These are phyloP conservation scores for Dinochytrium kinnereticum DNA, from an alignment of 371 early-diverging fungal genomes.

Conservation along the genomic window DNA sequence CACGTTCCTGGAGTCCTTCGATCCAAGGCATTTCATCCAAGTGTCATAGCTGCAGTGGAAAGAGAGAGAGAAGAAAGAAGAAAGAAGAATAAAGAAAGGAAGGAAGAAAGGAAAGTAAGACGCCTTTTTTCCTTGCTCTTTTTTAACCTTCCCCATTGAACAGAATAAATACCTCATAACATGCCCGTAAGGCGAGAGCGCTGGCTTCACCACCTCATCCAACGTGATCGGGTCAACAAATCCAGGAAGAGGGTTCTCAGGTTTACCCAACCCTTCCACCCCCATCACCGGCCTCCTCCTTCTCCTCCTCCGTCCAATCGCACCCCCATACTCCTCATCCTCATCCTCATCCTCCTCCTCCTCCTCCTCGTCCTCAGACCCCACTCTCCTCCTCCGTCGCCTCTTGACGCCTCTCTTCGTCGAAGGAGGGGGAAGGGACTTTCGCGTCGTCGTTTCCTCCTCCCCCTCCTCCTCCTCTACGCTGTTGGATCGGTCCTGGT, in stretches of 20 bases:
- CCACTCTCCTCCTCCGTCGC: constrained; percentile 38
- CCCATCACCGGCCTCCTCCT: not conserved
- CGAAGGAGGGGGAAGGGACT: no score
- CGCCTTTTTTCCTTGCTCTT: no score
- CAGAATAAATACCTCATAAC: constrained; percentile 63
- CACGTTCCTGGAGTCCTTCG: constrained; percentile 63
- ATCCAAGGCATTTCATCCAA: constrained; percentile 89
- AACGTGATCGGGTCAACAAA: constrained; percentile 93
- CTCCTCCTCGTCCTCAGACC: constrained; percentile 30
- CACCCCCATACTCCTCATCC: not conserved
- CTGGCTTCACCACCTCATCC: constrained; percentile 88
- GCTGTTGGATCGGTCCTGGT: constrained; percentile 33
- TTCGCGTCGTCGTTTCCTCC: no score
- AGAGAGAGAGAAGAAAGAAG: not conserved
- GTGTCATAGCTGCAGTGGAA: constrained; percentile 67
- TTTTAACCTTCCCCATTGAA: not conserved
- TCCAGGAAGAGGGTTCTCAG: constrained; percentile 82
- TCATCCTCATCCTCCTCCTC: constrained; percentile 45
- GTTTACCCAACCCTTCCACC: constrained; percentile 41
- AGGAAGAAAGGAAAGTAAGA: no score
- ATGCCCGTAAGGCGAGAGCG: constrained; percentile 95
- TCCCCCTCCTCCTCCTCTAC: constrained; percentile 41
- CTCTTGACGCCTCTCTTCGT: constrained; percentile 19
- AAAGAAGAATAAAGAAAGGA: not conserved
- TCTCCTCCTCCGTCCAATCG: not conserved